A percentile compares a stretch with the other conserved stretches of the same genome.
These are phyloP conservation scores for Cercis canadensis DNA, from an alignment of 306 rosid species.

Conservation along the genomic window DNA sequence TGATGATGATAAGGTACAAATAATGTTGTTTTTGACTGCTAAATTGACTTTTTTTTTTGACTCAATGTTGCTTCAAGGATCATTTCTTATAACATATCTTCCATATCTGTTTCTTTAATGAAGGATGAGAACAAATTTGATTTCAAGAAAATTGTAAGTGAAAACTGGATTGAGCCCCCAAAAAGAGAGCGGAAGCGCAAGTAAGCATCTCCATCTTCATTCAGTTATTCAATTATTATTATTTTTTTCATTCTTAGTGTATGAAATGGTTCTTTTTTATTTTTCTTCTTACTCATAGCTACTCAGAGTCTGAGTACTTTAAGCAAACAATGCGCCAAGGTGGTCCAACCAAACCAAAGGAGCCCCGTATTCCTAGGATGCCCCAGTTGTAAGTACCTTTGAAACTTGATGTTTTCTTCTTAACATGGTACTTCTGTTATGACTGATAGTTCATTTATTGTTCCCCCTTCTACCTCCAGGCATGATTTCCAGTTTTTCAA, in stretches of 20 bases:
- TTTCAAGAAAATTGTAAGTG: constrained; percentile 95
- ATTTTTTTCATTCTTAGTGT: constrained; percentile 6
- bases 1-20: constrained; percentile 87
- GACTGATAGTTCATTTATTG: constrained; percentile 1
- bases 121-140: constrained; percentile 91
- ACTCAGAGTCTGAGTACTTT: constrained; percentile 95
- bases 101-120: too few species aligned
- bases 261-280: constrained; percentile 22
- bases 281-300: constrained; percentile 52
- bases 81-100: neutral
- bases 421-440: neutral
- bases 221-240: constrained; percentile 7
- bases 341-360: constrained; percentile 88
- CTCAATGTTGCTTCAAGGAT: constrained; percentile 22
- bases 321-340: constrained; percentile 99
- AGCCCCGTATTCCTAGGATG: constrained; percentile 99
- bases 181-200: constrained; percentile 98
- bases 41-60: neutral
- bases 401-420: constrained; percentile 12
- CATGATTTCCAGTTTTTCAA: constrained; percentile 98
- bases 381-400: constrained; percentile 86
- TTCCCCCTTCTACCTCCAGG: constrained; percentile 48
- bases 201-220: constrained; percentile 43
- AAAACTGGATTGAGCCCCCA: constrained; percentile 97
- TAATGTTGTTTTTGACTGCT: constrained; percentile 11